These are phyloP conservation scores for Yamadazyma buinensis DNA, from an alignment of 1,139 yeast genomes.

Conservation along the genomic window DNA sequence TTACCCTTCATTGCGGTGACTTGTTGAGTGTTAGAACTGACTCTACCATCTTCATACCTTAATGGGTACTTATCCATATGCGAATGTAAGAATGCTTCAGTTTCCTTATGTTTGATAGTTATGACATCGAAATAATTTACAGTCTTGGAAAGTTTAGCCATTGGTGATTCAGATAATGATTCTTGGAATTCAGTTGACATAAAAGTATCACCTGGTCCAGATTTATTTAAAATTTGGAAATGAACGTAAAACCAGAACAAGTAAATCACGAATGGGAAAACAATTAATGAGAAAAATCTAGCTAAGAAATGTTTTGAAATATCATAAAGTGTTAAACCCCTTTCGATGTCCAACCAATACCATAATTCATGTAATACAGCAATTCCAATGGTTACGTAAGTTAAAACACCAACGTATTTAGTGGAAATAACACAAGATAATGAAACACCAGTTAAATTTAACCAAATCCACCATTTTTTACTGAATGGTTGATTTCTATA, in stretches of 20 bases:
- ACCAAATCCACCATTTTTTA: conserved; percentile 83
- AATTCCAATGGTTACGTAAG: conserved; percentile 79
- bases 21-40: conserved; percentile 93
- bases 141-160: conserved; percentile 67
- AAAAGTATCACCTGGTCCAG: conserved; percentile 95
- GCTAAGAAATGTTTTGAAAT: conserved; percentile 72
- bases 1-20: conserved; percentile 65
- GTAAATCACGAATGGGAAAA: conserved; percentile 78
- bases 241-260: conserved; percentile 94
- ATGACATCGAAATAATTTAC: conserved; percentile 74
- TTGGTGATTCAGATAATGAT: conserved; percentile 76
- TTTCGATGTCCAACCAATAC: conserved; percentile 70
- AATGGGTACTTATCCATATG: conserved; percentile 73
- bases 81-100: conserved; percentile 77
- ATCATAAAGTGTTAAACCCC: conserved; percentile 60
- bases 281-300: conserved; percentile 67
- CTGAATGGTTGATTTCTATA: conserved; percentile 66
- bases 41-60: conserved; percentile 93
- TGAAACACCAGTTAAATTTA: conserved; percentile 74
- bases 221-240: conserved; percentile 70
- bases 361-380: conserved; percentile 87
- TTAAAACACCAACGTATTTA: conserved; percentile 92
- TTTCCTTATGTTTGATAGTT: conserved; percentile 74
- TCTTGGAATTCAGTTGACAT: conserved; percentile 95
- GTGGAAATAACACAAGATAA: conserved; percentile 90